Evolutionary conservation across 1,284 basidiomycete genomes (phyloP).

Genomic region (Ceratobasidium sp.): DNA sequence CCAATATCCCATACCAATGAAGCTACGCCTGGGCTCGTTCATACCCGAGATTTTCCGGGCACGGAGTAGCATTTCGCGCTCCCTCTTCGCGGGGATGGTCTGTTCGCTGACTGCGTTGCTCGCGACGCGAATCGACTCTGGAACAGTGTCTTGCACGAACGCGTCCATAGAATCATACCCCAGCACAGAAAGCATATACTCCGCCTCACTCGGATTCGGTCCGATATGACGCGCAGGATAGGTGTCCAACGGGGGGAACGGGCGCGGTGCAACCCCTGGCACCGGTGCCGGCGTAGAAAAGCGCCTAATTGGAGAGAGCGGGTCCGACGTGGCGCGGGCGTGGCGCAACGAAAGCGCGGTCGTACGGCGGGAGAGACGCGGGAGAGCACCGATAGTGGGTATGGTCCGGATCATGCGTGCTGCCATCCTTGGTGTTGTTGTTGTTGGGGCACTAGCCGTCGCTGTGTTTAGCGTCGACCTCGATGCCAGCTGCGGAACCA

Average conservation of each 20-base stretch:
- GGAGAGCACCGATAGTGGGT: background rate
- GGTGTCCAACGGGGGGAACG: constrained; percentile 82
- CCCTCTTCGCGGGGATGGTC: constrained; percentile 78
- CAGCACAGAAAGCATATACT: constrained; percentile 77
- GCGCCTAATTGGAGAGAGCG: background rate
- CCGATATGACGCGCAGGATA: constrained; percentile 90
- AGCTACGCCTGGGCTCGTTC: constrained; percentile 88
- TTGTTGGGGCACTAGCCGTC: constrained; percentile 9
- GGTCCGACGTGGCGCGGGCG: constrained; percentile 5
- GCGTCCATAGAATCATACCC: constrained; percentile 87
- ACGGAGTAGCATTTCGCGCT: constrained; percentile 80
- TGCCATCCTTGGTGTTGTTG: constrained; percentile 13
- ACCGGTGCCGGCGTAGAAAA: constrained; percentile 32
- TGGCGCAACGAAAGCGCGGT: constrained; percentile 31
- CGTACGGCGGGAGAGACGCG: constrained; percentile 20
- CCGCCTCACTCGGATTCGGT: constrained; percentile 76
- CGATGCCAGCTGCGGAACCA: background rate
- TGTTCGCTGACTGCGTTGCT: constrained; percentile 67
- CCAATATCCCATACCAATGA: constrained; percentile 98
- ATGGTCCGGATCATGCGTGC: constrained; percentile 16
- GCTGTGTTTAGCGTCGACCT: constrained; percentile 12
- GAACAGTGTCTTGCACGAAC: constrained; percentile 83
- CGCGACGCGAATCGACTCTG: constrained; percentile 76
- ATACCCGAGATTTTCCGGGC: constrained; percentile 77
- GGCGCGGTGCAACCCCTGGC: constrained; percentile 17